phyloP scores from a whole-genome alignment of 1,284 basidiomycete genomes.

The Boletus chippewaensis region DNA sequence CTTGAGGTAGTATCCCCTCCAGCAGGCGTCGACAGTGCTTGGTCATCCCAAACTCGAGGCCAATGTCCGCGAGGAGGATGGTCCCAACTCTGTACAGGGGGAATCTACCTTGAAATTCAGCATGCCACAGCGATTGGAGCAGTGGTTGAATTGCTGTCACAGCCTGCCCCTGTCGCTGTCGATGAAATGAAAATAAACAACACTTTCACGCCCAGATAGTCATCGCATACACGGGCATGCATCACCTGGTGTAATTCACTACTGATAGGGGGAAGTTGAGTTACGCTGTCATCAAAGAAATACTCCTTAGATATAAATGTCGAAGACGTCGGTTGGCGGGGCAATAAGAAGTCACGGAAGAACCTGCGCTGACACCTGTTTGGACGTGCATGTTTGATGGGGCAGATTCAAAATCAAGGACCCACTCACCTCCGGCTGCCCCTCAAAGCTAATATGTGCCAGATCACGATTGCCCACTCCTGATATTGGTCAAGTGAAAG shows the following conservation, averaged over 20 bases:
- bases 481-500: constrained; percentile 57
- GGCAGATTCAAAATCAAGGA: constrained; percentile 10
- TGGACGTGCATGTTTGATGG: constrained; percentile 20
- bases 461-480: constrained; percentile 66
- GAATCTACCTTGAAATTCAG: constrained; percentile 69
- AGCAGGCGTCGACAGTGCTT: constrained; percentile 55
- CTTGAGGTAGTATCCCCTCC: constrained; percentile 76
- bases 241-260: constrained; percentile 59
- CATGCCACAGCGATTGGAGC: constrained; percentile 66
- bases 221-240: constrained; percentile 47
- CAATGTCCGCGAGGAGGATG: constrained; percentile 66
- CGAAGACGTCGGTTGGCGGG: constrained; percentile 49
- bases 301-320: constrained; percentile 47
- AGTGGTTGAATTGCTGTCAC: constrained; percentile 57
- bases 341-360: constrained; percentile 56
- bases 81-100: constrained; percentile 59
- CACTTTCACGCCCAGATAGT: background rate
- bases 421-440: constrained; percentile 56
- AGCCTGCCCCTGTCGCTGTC: constrained; percentile 50
- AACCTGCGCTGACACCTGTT: constrained; percentile 55
- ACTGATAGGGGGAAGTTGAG: constrained; percentile 45
- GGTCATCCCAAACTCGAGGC: constrained; percentile 69
- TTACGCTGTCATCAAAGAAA: constrained; percentile 33
- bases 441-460: constrained; percentile 65
- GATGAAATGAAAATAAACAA: constrained; percentile 8